A percentile compares a stretch with the other conserved stretches of the same genome.
phyloP scores from a whole-genome alignment of 805 yeast genomes.

The Metschnikowia corniflorae region DNA sequence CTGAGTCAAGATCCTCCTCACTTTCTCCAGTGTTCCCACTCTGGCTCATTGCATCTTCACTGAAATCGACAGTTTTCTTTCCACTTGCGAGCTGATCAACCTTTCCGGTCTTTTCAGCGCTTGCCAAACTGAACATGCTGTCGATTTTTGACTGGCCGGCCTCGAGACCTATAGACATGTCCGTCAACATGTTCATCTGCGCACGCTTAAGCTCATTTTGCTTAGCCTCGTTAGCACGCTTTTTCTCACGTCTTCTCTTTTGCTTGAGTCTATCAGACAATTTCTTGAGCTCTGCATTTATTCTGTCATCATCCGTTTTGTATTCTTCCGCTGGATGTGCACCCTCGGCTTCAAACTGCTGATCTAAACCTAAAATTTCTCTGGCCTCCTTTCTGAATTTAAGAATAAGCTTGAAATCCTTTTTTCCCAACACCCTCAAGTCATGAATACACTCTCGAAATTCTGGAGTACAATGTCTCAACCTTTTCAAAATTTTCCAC shows the following conservation, averaged over 20 bases:
- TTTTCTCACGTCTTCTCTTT: constrained; percentile 72
- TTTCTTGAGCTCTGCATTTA: constrained; percentile 79
- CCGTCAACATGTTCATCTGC: constrained; percentile 96
- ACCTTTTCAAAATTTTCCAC: constrained; percentile 65
- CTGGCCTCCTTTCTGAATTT: constrained; percentile 90
- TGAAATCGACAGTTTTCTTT: constrained; percentile 42
- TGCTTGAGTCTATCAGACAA: constrained; percentile 67
- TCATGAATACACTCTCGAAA: constrained; percentile 82
- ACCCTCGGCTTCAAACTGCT: constrained; percentile 46
- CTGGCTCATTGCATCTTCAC: no score
- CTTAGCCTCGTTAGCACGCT: constrained; percentile 74
- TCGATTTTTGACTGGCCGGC: constrained; percentile 80
- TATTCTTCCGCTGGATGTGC: constrained; percentile 61
- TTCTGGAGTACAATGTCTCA: constrained; percentile 77
- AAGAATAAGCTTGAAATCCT: constrained; percentile 81
- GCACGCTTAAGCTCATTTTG: constrained; percentile 85
- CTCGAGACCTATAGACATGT: constrained; percentile 88
- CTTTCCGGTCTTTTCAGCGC: constrained; percentile 87
- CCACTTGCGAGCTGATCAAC: constrained; percentile 72
- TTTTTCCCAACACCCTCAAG: constrained; percentile 88
- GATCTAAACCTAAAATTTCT: constrained; percentile 65
- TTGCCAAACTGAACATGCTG: constrained; percentile 73
- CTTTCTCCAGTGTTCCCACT: not conserved
- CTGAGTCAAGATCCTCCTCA: constrained; percentile 28
- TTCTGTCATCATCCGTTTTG: constrained; percentile 82